A percentile compares a stretch with the other conserved stretches of the same genome.
Conservation (phyloP, 192 early-diverging fungal species). For the Pilobolus umbonatus region DNA sequence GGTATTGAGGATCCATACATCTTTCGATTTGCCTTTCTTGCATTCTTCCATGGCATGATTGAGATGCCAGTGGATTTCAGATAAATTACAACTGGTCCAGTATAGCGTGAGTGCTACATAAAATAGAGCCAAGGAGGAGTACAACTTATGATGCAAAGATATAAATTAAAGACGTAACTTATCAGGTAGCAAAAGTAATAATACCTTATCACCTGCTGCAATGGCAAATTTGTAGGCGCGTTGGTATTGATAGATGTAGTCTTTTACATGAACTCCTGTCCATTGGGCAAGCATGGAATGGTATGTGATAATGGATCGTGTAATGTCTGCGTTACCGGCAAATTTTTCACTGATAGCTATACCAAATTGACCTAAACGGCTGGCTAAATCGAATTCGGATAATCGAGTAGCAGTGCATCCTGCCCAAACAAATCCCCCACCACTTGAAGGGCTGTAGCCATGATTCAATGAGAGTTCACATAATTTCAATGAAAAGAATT, state of each 20-base stretch:
- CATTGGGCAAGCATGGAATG: slow-evolving; percentile 22
- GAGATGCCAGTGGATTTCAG: slow-evolving; percentile 16
- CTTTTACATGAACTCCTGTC: slow-evolving; percentile 19
- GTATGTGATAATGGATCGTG: slow-evolving; percentile 10
- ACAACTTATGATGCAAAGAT: slow-evolving; percentile 12
- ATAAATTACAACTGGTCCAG: slow-evolving; percentile 18
- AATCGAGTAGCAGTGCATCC: slow-evolving; percentile 15
- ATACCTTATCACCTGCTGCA: slow-evolving; percentile 27
- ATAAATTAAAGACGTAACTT: background rate
- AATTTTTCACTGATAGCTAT: slow-evolving; percentile 16
- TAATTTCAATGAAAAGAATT: slow-evolving; percentile 14
- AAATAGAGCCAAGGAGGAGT: slow-evolving; percentile 20
- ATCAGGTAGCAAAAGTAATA: background rate
- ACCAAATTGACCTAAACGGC: slow-evolving; percentile 16
- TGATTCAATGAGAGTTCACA: slow-evolving; percentile 11
- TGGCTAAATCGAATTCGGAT: slow-evolving; percentile 10
- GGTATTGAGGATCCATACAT: slow-evolving; percentile 9
- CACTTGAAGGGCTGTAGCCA: slow-evolving; percentile 16
- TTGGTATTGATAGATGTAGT: slow-evolving; percentile 17
- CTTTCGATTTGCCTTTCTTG: slow-evolving; percentile 1
- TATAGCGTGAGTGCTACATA: slow-evolving; percentile 13
- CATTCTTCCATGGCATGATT: slow-evolving; percentile 20
- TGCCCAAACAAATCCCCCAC: slow-evolving; percentile 16
- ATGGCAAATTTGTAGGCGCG: slow-evolving; percentile 23
- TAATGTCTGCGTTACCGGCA: slow-evolving; percentile 25